Evolutionary conservation across 2,329 filamentous ascomycete genomes (phyloP).

Genomic region (Sclerotinia subarctica): DNA sequence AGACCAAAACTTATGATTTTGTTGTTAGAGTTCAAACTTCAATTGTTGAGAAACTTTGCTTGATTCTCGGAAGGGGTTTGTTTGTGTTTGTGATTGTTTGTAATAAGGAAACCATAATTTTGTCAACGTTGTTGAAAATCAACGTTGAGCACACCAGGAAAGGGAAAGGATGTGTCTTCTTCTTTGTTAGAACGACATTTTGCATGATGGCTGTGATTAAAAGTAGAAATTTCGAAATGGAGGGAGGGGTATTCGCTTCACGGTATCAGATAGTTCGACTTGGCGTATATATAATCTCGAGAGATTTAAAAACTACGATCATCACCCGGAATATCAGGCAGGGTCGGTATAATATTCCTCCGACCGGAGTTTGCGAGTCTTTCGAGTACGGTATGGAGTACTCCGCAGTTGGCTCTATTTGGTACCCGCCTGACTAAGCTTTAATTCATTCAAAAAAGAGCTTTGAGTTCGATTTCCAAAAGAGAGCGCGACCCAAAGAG

Average conservation of each 20-base stretch:
- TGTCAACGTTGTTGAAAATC: neutral
- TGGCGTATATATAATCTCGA: neutral
- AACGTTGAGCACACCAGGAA: no score
- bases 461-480: no score
- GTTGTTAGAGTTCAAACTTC: neutral
- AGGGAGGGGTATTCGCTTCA: constrained; percentile 7
- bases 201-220: neutral
- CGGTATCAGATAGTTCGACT: neutral
- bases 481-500: no score
- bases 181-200: neutral
- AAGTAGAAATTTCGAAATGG: neutral
- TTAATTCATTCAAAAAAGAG: no score
- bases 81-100: no score
- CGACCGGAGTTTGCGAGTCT: no score
- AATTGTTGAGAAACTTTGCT: neutral
- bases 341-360: no score
- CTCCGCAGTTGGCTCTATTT: neutral
- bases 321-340: no score
- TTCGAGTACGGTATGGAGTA: no score
- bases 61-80: no score
- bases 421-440: neutral
- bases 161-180: neutral
- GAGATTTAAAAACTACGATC: no score
- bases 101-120: neutral
- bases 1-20: neutral